Conservation (phyloP, 768 basidiomycete species). For the Russula compacta region DNA sequence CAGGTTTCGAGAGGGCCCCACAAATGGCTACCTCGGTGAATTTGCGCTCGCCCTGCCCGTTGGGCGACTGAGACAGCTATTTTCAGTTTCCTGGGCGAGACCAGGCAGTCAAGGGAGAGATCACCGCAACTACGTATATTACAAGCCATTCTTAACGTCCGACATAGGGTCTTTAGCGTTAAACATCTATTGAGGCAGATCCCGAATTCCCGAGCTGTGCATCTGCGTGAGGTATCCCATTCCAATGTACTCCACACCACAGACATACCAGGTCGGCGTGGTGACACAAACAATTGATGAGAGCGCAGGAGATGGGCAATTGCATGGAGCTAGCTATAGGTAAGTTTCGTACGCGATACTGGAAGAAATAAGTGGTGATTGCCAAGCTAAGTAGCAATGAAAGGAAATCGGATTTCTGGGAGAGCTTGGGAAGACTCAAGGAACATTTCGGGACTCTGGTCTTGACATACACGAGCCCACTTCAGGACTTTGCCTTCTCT, state of each 20-base stretch:
- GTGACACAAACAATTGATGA: background rate
- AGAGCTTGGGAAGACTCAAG: background rate
- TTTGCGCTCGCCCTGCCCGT: too few species aligned
- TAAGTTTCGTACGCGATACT: background rate
- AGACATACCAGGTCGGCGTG: background rate
- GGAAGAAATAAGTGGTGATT: background rate
- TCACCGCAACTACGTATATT: background rate
- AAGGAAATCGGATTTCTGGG: background rate
- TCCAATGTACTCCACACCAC: background rate
- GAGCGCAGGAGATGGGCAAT: background rate
- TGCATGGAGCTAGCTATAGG: background rate
- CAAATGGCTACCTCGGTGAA: too few species aligned
- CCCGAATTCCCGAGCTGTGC: background rate
- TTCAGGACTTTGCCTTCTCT: constrained; percentile 17
- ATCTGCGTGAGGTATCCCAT: background rate
- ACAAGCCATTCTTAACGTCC: background rate
- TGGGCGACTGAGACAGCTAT: too few species aligned
- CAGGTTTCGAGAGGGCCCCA: too few species aligned
- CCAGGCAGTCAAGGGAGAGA: background rate
- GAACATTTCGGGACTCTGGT: background rate
- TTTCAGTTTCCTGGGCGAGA: background rate
- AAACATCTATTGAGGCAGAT: background rate
- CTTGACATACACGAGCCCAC: background rate
- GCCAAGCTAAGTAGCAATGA: background rate
- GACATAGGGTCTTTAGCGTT: background rate